Conservation (phyloP, 2,329 filamentous ascomycete genomes). For the Akanthomyces muscarius region DNA sequence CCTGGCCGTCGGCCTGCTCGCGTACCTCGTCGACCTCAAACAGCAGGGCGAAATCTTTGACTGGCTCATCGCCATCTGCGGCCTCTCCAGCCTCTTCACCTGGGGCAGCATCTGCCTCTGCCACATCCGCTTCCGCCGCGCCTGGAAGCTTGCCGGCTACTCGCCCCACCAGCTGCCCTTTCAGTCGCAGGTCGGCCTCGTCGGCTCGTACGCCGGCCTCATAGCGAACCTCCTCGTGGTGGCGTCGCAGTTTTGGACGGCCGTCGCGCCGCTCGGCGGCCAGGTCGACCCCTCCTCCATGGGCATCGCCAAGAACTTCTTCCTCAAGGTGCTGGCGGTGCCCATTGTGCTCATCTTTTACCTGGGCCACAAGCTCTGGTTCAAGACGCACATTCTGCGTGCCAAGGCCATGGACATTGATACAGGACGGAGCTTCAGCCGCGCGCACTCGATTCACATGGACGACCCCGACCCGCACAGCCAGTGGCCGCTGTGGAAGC, state of each 20-base stretch:
- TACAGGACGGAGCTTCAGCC: conserved; percentile 54
- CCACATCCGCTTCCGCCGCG: conserved; percentile 73
- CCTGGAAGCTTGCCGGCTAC: conserved; percentile 42
- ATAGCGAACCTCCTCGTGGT: conserved; percentile 66
- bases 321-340: conserved; percentile 58
- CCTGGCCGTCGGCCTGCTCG: conserved; percentile 42
- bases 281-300: background rate
- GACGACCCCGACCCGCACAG: conserved; percentile 25
- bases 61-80: conserved; percentile 60
- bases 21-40: conserved; percentile 38
- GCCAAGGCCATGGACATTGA: conserved; percentile 69
- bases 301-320: conserved; percentile 54
- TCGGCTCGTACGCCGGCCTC: conserved; percentile 73
- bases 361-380: conserved; percentile 64
- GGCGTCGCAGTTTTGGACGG: conserved; percentile 72
- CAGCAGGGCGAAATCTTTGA: conserved; percentile 50
- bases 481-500: conserved; percentile 28
- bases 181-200: conserved; percentile 63
- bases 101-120: conserved; percentile 73
- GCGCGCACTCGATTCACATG: conserved; percentile 25
- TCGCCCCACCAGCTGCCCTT: conserved; percentile 69
- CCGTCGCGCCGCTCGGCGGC: conserved; percentile 32
- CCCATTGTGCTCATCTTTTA: conserved; percentile 61
- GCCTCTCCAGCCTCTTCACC: conserved; percentile 58
- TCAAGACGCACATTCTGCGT: conserved; percentile 57